Evolutionary conservation across 1,284 basidiomycete genomes (phyloP), one percentile per base, ranked within the genome.

Genomic region (Chiua sp.): DNA sequence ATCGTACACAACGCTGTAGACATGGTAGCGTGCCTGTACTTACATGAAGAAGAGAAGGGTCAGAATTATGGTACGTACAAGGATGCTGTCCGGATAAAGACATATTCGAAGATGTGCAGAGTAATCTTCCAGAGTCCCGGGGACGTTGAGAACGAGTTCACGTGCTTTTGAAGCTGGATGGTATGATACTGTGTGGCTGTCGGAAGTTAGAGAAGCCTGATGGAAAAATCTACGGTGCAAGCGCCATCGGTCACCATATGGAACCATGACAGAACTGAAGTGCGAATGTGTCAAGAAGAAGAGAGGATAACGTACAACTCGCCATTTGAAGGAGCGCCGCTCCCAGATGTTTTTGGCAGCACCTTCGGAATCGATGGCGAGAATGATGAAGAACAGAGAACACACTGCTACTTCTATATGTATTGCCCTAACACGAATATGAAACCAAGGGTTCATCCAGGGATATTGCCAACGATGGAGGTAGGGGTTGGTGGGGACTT

Each of bases 181-280:
- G 63, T 39, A 6, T 56, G 68, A 54, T 74, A 72, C 32, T 57
- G 47, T 12, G 62, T 55, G 7, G 57, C 51, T 28, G 69, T 72
- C 32, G 66, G 55, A 3, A 57, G 47, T 28, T 72, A 65, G 48
- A 75, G n/a, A 73, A 7, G 72, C 62, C 50, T 72, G 70, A 28
- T 72, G 64, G 30, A 75, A 71, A 23, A 72, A 54, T 30, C 72
- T 57, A 4, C 73, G 60, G 37, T 72, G 73, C 7, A 75, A 49
- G 49, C 72, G 73, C 71, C 73, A 75, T 26, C 67, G 49, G 53
- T 72, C 67, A 18, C 61, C 55, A 8, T 72, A 72, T 4, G 66
- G 62, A 47, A 67, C 37, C 63, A 70, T 65, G 47, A 72, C 66
- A 5, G 70, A 69, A 35, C 73, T 73, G 35, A 72, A 72, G 0